These are phyloP conservation scores for Lepidium sativum DNA, from an alignment of 345 rosid species.

Conservation along the genomic window DNA sequence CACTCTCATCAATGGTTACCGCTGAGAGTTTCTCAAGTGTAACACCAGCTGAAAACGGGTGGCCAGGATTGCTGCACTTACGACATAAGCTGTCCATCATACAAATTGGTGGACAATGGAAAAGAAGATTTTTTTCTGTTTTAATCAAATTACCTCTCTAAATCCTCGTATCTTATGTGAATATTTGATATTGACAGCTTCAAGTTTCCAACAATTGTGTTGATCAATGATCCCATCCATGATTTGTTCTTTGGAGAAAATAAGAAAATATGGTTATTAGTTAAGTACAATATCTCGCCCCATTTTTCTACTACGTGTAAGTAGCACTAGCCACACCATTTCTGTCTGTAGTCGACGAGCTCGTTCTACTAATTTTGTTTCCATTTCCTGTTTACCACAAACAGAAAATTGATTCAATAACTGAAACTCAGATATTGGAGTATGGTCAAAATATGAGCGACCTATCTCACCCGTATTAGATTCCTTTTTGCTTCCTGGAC, in stretches of 20 bases:
- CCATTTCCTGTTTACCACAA: slow-evolving; percentile 63
- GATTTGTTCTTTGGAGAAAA: slow-evolving; percentile 70
- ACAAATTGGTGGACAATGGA: neutral
- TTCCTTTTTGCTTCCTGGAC: slow-evolving; percentile 81
- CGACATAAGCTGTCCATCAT: slow-evolving; percentile 1
- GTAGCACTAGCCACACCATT: slow-evolving; percentile 52
- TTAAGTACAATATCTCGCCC: slow-evolving; percentile 5
- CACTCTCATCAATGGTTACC: slow-evolving; percentile 81
- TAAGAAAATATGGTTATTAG: slow-evolving; percentile 19
- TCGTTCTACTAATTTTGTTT: slow-evolving; percentile 68
- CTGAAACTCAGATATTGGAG: slow-evolving; percentile 8
- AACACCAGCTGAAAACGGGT: slow-evolving; percentile 83
- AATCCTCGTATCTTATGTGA: slow-evolving; percentile 95
- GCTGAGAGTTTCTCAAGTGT: slow-evolving; percentile 89
- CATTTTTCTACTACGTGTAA: neutral
- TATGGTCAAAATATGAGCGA: slow-evolving; percentile 16
- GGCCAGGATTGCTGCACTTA: slow-evolving; percentile 74
- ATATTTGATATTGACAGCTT: slow-evolving; percentile 95
- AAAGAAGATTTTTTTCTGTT: neutral
- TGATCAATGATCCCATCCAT: slow-evolving; percentile 92
- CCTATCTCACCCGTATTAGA: slow-evolving; percentile 66
- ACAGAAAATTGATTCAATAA: slow-evolving; percentile 10
- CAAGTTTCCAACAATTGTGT: slow-evolving; percentile 89
- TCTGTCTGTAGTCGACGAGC: slow-evolving; percentile 54
- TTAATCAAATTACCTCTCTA: slow-evolving; percentile 58